Evolutionary conservation across 768 basidiomycete genomes (phyloP).

Genomic region (Crucibulum laeve): DNA sequence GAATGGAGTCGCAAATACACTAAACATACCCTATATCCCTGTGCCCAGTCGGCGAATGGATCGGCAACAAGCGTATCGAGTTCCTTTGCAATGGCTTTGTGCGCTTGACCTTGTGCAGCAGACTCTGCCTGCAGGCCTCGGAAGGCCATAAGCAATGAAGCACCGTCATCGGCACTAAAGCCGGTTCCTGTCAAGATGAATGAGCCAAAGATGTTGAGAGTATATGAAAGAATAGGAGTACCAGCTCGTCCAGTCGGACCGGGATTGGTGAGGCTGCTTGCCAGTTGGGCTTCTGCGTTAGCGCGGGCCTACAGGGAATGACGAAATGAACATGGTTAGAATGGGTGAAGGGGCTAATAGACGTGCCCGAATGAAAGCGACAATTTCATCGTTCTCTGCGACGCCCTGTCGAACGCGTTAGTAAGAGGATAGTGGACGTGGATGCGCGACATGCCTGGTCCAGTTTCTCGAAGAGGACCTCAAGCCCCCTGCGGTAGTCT

Average conservation of each 20-base stretch:
- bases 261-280: slow-evolving; percentile 51
- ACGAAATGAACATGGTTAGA: slow-evolving; percentile 1
- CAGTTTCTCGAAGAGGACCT: slow-evolving; percentile 71
- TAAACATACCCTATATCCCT: slow-evolving; percentile 56
- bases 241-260: slow-evolving; percentile 45
- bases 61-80: slow-evolving; percentile 71
- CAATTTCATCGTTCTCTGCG: slow-evolving; percentile 79
- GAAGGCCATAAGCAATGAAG: slow-evolving; percentile 76
- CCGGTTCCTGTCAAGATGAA: slow-evolving; percentile 42
- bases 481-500: slow-evolving; percentile 81
- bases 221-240: slow-evolving; percentile 16
- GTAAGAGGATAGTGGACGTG: slow-evolving; percentile 11
- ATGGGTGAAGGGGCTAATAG: slow-evolving; percentile 2
- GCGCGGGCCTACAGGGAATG: slow-evolving; percentile 59
- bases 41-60: slow-evolving; percentile 80
- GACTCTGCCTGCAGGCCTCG: slow-evolving; percentile 78
- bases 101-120: slow-evolving; percentile 64
- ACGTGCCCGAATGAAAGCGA: slow-evolving; percentile 76
- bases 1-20: slow-evolving; percentile 7
- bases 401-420: slow-evolving; percentile 50
- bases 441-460: slow-evolving; percentile 49
- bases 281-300: slow-evolving; percentile 62
- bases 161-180: slow-evolving; percentile 80
- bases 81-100: slow-evolving; percentile 69
- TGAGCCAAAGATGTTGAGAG: slow-evolving; percentile 4